Conservation (phyloP, 768 basidiomycete genomes). For the Agaricus sinodeliciosus region DNA sequence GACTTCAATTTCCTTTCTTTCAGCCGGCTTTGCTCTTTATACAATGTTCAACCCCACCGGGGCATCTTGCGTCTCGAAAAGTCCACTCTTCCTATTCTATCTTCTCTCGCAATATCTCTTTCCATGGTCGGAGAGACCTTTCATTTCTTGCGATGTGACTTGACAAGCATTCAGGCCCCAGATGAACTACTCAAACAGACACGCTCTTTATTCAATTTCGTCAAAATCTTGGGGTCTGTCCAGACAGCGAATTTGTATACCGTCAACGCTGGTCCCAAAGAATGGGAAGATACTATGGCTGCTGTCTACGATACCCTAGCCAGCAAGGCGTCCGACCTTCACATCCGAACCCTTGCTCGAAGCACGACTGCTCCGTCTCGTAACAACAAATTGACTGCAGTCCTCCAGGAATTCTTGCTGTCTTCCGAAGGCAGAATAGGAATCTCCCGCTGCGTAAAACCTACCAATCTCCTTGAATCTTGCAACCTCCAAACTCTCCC, state of each 20-base stretch:
- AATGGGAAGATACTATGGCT: conserved; percentile 6
- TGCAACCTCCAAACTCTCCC: conserved; percentile 9
- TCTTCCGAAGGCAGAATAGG: background rate
- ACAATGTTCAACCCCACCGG: background rate
- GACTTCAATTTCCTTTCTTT: conserved; percentile 9
- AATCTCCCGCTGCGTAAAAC: background rate
- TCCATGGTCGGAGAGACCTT: background rate
- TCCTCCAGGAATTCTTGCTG: conserved; percentile 3
- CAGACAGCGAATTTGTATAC: background rate
- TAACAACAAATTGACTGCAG: background rate
- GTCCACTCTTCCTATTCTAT: background rate
- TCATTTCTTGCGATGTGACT: conserved; percentile 7
- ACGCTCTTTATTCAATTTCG: background rate
- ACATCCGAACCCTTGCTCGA: conserved; percentile 6
- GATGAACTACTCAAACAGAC: background rate
- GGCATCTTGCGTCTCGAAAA: background rate
- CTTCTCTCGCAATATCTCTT: conserved; percentile 6
- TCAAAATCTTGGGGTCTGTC: background rate
- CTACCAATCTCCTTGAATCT: background rate
- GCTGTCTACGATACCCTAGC: conserved; percentile 1
- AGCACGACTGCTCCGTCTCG: background rate
- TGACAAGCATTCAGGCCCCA: conserved; percentile 3
- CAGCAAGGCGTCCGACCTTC: conserved; percentile 1
- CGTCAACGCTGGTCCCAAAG: background rate
- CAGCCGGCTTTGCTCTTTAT: background rate